A percentile compares a stretch with the other conserved stretches of the same genome.
These are phyloP conservation scores for Aspergillus sp. DNA, from an alignment of 2,329 filamentous ascomycete genomes.

Conservation along the genomic window DNA sequence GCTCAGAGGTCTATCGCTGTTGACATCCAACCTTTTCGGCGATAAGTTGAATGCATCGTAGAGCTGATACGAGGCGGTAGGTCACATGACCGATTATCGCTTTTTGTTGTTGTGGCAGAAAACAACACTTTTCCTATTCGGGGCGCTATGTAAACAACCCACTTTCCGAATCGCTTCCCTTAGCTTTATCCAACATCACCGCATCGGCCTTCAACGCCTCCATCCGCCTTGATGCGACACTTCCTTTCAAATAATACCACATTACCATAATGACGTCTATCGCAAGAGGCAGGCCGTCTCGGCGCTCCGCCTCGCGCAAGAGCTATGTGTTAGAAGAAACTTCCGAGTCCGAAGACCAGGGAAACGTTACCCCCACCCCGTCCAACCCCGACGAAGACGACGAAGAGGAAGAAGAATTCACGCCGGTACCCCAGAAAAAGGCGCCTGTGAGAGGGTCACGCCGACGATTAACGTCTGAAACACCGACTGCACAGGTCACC, in stretches of 20 bases:
- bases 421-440: slow-evolving; percentile 65
- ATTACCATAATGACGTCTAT: slow-evolving; percentile 38
- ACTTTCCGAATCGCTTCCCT: slow-evolving; percentile 28
- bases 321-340: slow-evolving; percentile 74
- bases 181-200: slow-evolving; percentile 12
- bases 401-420: slow-evolving; percentile 68
- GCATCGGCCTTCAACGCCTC: slow-evolving; percentile 14
- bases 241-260: slow-evolving; percentile 16
- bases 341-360: slow-evolving; percentile 70
- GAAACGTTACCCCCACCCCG: slow-evolving; percentile 47
- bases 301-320: slow-evolving; percentile 64
- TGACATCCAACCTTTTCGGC: not conserved
- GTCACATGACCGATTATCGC: not conserved
- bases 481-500: slow-evolving; percentile 37
- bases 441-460: slow-evolving; percentile 57
- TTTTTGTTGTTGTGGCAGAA: slow-evolving; percentile 35
- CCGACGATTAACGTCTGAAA: slow-evolving; percentile 52
- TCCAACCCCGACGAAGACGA: slow-evolving; percentile 52
- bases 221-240: slow-evolving; percentile 29
- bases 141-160: slow-evolving; percentile 41
- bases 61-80: slow-evolving; percentile 27
- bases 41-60: slow-evolving; percentile 1
- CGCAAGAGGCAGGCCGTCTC: slow-evolving; percentile 54
- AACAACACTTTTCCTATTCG: slow-evolving; percentile 32
- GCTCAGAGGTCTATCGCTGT: not conserved